Conservation (phyloP, 768 basidiomycete genomes). For the Ephemerocybe angulata region DNA sequence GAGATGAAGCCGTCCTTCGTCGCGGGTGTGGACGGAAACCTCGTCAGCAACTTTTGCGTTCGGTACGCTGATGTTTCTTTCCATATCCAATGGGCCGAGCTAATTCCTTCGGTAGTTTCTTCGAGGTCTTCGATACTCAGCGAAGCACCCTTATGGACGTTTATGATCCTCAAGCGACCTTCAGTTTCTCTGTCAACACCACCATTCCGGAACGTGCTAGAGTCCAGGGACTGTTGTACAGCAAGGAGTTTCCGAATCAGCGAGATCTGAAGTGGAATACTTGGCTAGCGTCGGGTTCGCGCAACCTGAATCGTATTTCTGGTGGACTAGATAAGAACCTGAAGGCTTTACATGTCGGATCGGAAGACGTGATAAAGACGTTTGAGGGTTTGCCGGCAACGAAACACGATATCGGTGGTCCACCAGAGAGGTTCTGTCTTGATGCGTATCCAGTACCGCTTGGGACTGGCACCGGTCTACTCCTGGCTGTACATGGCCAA, state of each 20-base stretch:
- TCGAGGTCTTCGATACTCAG: slow-evolving; percentile 77
- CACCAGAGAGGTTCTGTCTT: slow-evolving; percentile 79
- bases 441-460: slow-evolving; percentile 79
- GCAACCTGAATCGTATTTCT: slow-evolving; percentile 72
- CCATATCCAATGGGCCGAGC: no score
- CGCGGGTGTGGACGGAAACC: slow-evolving; percentile 62
- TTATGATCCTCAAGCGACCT: slow-evolving; percentile 85
- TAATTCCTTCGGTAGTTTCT: slow-evolving; percentile 54
- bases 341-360: slow-evolving; percentile 68
- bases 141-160: slow-evolving; percentile 63
- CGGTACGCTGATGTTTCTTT: slow-evolving; percentile 58
- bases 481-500: slow-evolving; percentile 82
- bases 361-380: slow-evolving; percentile 57
- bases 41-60: slow-evolving; percentile 76
- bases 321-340: slow-evolving; percentile 59
- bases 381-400: slow-evolving; percentile 69
- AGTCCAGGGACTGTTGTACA: slow-evolving; percentile 61
- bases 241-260: slow-evolving; percentile 74
- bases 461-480: slow-evolving; percentile 57
- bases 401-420: slow-evolving; percentile 74
- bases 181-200: slow-evolving; percentile 87
- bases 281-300: slow-evolving; percentile 66
- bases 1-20: slow-evolving; percentile 73
- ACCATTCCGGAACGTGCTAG: slow-evolving; percentile 75
- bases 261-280: slow-evolving; percentile 73